Base-by-base conservation (phyloP, 2,329 filamentous ascomycete genomes). In the Pseudogymnoascus destructans region DNA sequence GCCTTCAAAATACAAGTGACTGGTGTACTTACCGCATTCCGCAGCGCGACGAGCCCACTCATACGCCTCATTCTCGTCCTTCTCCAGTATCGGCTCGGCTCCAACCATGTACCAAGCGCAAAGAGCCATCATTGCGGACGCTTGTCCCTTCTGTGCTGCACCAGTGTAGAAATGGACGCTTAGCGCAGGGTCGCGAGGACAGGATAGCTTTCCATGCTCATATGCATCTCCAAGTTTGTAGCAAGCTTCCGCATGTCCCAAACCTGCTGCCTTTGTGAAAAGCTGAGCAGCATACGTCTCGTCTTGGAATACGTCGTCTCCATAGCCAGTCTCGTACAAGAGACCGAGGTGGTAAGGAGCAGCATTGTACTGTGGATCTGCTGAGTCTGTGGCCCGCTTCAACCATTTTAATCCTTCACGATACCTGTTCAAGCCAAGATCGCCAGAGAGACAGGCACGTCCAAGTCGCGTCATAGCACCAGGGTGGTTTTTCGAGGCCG, bases 31-130 rank as follows among this genome's bases (percentile, higher is more conserved):
- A 95, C 92, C 91, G 63, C 85, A 77, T 62, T 93, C 86, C 30
- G 92, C 92, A 58, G 93, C 89, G 67, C 85, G 84, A 66, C 83
- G 84, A 13, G 93, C 91, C 93, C 93, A 98, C 70, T 95, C 91
- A 67, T 95, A 97, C 8, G 93, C 93, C 71, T 98, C 93, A 64
- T 86, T 86, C 70, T 97, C 92, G 66, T 98, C 92, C 72, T 93
- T 95, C 61, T 95, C 91, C 19, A 98, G 74, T 11, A 97, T 83
- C 0, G 91, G 90, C 64, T 91, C 87, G 1, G 93, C 93, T 9
- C 93, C 93, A 38, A 97, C 87, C 79, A 97, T 87, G 71, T 97
- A 98, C 93, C 93, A 98, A 9, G 93, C 93, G 72, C 93, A 98
- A 7, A 98, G 77, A 3, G 92, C 92, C 91, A 98, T 95, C 90